Evolutionary conservation across 768 basidiomycete species (phyloP), one percentile per base, ranked within the genome.

Genomic region (Amanita rubescens): DNA sequence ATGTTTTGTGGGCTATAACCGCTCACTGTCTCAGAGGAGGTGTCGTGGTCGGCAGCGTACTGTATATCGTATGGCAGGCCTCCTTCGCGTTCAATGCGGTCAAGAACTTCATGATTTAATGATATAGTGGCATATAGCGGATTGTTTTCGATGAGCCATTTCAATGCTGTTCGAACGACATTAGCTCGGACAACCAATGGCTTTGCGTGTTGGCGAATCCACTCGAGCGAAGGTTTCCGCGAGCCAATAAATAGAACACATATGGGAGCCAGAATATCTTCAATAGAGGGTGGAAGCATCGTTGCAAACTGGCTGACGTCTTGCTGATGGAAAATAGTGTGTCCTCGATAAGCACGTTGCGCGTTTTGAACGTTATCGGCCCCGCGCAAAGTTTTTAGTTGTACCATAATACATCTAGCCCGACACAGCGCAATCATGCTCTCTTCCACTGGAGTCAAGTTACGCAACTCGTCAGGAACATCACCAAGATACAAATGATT

Each of bases 191-290:
- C 69, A 42, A 54, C 32, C 0, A 75, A 51, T 5, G 72, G 73
- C 48, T 64, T 68, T 2, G 71, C 72, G n/a, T 70, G 63, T 11
- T 60, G 44, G 10, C 55, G 35, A 19, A 74, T 35, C 72, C 70
- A 73, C 43, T 69, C 59, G 0, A 14, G 7, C 8, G 57, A 51
- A 0, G 71, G 71, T 0, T 51, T 44, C 0, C 15, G 3, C 0
- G 71, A 64, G 0, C 74, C 73, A 17, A 72, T 57, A 57, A 75
- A 75, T 0, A 75, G 34, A 1, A 77, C 66, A 56, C 73, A 75
- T 1, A 75, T 67, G 2, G 67, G 67, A 0, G 67, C 58, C 0
- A 63, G 38, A 9, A 74, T 63, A 0, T 74, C 71, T 10, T 67
- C 63, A 1, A 75, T 38, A 4, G 65, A 42, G 0, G 70, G 74